phyloP scores from a whole-genome alignment of 169 alveolate species.

The Plasmodium knowlesi region DNA sequence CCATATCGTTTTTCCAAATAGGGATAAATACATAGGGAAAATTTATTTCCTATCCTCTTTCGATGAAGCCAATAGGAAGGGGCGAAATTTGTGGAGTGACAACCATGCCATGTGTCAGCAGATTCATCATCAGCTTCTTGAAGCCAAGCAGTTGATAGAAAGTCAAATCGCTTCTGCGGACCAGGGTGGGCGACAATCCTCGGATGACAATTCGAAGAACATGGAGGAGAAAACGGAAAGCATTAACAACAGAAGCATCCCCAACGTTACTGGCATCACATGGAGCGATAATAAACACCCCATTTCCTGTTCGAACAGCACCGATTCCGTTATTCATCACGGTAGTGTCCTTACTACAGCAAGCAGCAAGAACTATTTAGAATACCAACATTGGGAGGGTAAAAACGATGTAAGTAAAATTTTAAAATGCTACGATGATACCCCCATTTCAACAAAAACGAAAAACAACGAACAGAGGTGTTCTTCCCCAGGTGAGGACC shows the following conservation, averaged over 20 bases:
- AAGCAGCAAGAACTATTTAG: not conserved
- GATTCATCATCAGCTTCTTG: conserved; percentile 20
- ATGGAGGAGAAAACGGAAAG: not conserved
- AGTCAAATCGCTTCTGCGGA: not conserved
- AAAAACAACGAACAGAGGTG: not conserved
- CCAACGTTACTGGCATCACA: not conserved
- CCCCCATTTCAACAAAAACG: not conserved
- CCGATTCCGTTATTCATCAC: not conserved
- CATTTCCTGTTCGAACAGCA: not conserved
- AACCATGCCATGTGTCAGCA: conserved; percentile 11
- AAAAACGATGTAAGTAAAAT: not conserved
- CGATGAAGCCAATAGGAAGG: not conserved
- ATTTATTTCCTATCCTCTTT: conserved; percentile 21
- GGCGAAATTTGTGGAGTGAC: conserved; percentile 15
- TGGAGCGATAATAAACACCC: not conserved
- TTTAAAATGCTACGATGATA: not conserved
- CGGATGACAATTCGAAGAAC: not conserved
- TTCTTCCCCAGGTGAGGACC: not conserved
- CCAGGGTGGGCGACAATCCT: not conserved
- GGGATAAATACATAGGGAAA: conserved; percentile 68
- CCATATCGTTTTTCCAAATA: conserved; percentile 58
- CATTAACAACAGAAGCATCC: not conserved
- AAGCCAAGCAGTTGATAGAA: conserved; percentile 43
- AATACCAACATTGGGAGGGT: not conserved
- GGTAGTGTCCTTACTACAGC: not conserved